Percentiles rank a stretch among this genome's conserved stretches.
Evolutionary conservation across 139 green algal genomes (phyloP).

Genomic region (Micractinium conductrix): DNA sequence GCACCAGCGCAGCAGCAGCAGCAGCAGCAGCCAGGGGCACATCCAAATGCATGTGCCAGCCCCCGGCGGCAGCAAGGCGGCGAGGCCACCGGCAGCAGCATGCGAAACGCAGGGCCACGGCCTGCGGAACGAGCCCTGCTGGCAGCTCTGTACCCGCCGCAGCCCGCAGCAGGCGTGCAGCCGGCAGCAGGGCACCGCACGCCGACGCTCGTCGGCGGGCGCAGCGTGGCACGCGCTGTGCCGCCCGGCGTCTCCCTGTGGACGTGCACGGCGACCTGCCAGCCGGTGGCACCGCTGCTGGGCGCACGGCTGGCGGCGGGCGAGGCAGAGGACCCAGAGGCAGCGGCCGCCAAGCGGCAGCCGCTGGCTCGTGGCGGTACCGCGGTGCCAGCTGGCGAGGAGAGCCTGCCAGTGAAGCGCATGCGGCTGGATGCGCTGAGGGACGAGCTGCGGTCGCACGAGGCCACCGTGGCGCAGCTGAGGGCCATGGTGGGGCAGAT

Average conservation of each 20-base stretch:
- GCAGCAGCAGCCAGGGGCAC: not conserved
- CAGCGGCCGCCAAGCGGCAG: not conserved
- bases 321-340: not conserved
- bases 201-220: conserved; percentile 1
- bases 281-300: not conserved
- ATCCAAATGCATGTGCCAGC: not conserved
- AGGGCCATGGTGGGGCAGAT: conserved; percentile 21
- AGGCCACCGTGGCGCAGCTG: conserved; percentile 33
- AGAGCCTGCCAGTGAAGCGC: conserved; percentile 15
- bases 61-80: not conserved
- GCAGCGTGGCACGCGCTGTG: not conserved
- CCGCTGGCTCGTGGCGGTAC: conserved; percentile 26
- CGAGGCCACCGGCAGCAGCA: not conserved
- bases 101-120: not conserved
- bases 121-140: conserved; percentile 5
- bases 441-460: conserved; percentile 37
- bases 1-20: not conserved
- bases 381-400: not conserved
- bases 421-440: conserved; percentile 37
- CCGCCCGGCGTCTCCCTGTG: conserved; percentile 10
- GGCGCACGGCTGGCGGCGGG: conserved; percentile 24
- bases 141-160: not conserved
- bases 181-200: conserved; percentile 7
- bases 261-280: not conserved
- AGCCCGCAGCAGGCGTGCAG: not conserved